phyloP scores from a whole-genome alignment of 2,329 filamentous ascomycete genomes.

The Apiospora kogelbergensis region DNA sequence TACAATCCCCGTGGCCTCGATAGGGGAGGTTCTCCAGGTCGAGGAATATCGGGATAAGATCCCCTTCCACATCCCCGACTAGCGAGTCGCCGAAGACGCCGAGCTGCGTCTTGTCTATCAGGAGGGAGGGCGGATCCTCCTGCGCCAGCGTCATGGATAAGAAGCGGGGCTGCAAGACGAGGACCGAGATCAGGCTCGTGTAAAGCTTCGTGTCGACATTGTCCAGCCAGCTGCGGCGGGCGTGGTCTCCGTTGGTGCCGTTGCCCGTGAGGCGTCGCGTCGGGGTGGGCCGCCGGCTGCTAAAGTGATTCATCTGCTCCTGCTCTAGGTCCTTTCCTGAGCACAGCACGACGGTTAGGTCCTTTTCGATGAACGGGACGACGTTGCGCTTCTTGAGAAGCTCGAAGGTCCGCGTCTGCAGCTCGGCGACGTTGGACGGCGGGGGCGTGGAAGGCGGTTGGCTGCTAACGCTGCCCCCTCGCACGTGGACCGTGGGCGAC shows the following conservation, averaged over 20 bases:
- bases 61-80: conserved; percentile 71
- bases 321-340: conserved; percentile 58
- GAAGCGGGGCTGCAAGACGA: conserved; percentile 65
- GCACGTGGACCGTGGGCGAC: conserved; percentile 48
- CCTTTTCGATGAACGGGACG: conserved; percentile 66
- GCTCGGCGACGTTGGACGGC: conserved; percentile 73
- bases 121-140: conserved; percentile 70
- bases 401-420: conserved; percentile 80
- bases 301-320: conserved; percentile 36
- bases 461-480: conserved; percentile 32
- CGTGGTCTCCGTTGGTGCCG: conserved; percentile 18
- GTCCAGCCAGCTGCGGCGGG: conserved; percentile 52
- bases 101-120: conserved; percentile 69
- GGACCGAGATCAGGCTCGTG: conserved; percentile 60
- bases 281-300: conserved; percentile 28
- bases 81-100: conserved; percentile 69
- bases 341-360: conserved; percentile 76
- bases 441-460: conserved; percentile 68
- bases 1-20: conserved; percentile 91
- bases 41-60: conserved; percentile 82
- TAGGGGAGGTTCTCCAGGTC: conserved; percentile 77
- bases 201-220: conserved; percentile 64
- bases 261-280: conserved; percentile 39
- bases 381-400: conserved; percentile 79
- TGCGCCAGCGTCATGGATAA: conserved; percentile 72